A percentile compares a stretch with the other conserved stretches of the same genome.
phyloP scores from a whole-genome alignment of 2,329 filamentous ascomycete species.

The Cladosporium sp. region DNA sequence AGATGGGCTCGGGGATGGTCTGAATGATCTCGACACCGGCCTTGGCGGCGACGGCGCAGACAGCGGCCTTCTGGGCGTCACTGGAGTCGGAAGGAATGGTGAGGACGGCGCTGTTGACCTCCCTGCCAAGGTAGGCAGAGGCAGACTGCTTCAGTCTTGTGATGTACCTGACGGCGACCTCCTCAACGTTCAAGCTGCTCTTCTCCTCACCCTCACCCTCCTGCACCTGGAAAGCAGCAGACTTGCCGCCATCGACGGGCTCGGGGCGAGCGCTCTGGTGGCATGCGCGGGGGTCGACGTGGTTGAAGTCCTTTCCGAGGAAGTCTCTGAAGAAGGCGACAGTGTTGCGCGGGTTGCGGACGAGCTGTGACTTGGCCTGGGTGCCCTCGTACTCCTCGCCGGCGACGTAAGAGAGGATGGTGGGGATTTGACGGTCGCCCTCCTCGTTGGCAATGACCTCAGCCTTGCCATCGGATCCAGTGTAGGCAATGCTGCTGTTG shows the following conservation, averaged over 20 bases:
- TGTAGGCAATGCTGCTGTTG: constrained; percentile 94
- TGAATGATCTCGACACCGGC: constrained; percentile 87
- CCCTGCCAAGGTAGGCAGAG: constrained; percentile 86
- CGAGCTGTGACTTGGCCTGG: constrained; percentile 89
- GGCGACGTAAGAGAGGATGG: constrained; percentile 87
- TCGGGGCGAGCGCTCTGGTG: constrained; percentile 89
- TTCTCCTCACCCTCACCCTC: constrained; percentile 56
- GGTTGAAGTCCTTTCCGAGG: constrained; percentile 88
- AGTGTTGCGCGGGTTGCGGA: constrained; percentile 90
- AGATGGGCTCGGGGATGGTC: constrained; percentile 85
- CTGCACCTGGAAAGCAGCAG: constrained; percentile 74
- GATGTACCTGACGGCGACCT: constrained; percentile 80
- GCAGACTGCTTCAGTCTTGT: constrained; percentile 77
- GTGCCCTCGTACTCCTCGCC: constrained; percentile 96
- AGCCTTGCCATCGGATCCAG: constrained; percentile 78
- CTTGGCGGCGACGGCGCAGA: constrained; percentile 71
- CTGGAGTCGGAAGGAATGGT: constrained; percentile 91
- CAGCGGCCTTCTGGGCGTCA: constrained; percentile 77
- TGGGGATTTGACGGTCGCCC: constrained; percentile 96
- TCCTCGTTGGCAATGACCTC: constrained; percentile 99
- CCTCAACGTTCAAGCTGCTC: constrained; percentile 71
- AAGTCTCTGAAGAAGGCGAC: constrained; percentile 95
- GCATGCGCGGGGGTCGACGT: constrained; percentile 92
- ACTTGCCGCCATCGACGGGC: constrained; percentile 58
- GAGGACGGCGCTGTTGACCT: constrained; percentile 90